Evolutionary conservation across 2,329 filamentous ascomycete genomes (phyloP).

Genomic region (Camillea tinctor): DNA sequence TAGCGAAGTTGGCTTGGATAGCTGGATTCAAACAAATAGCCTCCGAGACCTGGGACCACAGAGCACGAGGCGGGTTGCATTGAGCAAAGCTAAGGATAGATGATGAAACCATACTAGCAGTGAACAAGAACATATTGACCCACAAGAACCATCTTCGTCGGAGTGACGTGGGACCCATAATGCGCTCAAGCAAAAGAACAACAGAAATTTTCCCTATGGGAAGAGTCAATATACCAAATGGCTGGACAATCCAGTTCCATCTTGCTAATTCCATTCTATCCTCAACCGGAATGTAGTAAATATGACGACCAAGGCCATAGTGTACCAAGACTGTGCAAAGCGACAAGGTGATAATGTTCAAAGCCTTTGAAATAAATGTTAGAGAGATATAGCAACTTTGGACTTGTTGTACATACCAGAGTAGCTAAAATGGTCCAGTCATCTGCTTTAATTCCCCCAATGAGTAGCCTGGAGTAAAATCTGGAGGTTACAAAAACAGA

Average conservation of each 20-base stretch:
- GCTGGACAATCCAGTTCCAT: neutral
- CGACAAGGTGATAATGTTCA: neutral
- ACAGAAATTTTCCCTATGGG: neutral
- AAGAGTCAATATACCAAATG: neutral
- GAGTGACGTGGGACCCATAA: neutral
- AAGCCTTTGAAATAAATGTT: neutral
- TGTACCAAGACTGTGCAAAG: neutral
- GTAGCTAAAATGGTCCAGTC: neutral
- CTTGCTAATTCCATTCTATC: neutral
- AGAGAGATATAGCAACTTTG: too few species aligned
- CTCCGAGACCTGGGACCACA: neutral
- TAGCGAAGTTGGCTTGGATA: neutral
- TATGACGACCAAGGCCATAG: neutral
- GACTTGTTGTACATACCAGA: neutral
- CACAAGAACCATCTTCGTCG: neutral
- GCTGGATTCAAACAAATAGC: neutral
- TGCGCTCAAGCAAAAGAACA: neutral
- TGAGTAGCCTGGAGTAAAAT: neutral
- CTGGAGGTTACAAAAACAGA: neutral
- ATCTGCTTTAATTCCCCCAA: neutral
- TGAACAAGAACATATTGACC: neutral
- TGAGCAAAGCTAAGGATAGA: neutral
- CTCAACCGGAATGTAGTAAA: neutral
- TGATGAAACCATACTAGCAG: neutral
- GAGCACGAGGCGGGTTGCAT: neutral